These are phyloP conservation scores for Entophlyctis helioformis DNA, from an alignment of 192 early-diverging fungal species.

Conservation along the genomic window DNA sequence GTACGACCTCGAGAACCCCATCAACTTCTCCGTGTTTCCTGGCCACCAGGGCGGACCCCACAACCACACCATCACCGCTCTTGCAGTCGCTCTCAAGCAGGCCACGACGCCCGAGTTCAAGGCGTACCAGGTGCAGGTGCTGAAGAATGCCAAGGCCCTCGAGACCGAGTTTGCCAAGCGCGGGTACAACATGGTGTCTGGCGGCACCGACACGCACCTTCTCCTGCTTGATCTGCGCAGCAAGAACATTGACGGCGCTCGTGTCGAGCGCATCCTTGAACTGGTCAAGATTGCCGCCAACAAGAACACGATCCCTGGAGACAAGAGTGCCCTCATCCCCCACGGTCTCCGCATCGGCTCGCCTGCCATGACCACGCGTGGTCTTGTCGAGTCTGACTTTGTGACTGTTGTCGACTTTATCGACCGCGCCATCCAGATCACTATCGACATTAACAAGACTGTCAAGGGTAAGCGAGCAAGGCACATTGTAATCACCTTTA, in stretches of 20 bases:
- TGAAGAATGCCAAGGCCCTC: slow-evolving; percentile 82
- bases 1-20: slow-evolving; percentile 89
- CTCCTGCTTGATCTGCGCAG: slow-evolving; percentile 77
- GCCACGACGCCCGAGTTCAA: slow-evolving; percentile 74
- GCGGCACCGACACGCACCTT: slow-evolving; percentile 93
- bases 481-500: background rate
- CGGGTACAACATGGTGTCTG: slow-evolving; percentile 75
- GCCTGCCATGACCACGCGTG: slow-evolving; percentile 96
- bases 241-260: slow-evolving; percentile 84
- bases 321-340: slow-evolving; percentile 86
- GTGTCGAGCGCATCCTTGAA: slow-evolving; percentile 92
- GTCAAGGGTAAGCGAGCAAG: slow-evolving; percentile 34
- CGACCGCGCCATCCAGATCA: slow-evolving; percentile 72
- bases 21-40: slow-evolving; percentile 96
- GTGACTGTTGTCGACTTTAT: slow-evolving; percentile 75
- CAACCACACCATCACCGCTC: slow-evolving; percentile 96
- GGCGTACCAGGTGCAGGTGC: slow-evolving; percentile 83
- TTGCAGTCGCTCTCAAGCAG: slow-evolving; percentile 87
- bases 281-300: slow-evolving; percentile 94
- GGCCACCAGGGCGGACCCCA: slow-evolving; percentile 99
- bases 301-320: slow-evolving; percentile 98
- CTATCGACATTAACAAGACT: slow-evolving; percentile 53
- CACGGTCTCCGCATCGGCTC: slow-evolving; percentile 88
- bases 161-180: slow-evolving; percentile 59
- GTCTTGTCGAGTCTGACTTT: slow-evolving; percentile 79